Conservation (phyloP, 1,284 basidiomycete species). For the Cerioporus squamosus region DNA sequence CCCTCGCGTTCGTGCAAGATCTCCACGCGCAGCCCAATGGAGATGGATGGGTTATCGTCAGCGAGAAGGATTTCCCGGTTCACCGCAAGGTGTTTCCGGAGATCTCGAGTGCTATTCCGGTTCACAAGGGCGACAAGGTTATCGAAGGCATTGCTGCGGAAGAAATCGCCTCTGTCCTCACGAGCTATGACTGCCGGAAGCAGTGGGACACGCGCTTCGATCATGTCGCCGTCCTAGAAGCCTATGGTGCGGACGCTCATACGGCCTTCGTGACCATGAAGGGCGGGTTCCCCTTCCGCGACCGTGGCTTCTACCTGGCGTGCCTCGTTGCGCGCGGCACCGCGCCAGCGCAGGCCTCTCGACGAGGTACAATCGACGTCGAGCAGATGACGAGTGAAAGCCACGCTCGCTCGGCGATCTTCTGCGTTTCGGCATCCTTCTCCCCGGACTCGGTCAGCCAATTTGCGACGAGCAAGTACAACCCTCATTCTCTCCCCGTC, state of each 20-base stretch:
- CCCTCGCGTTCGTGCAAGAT: slow-evolving; percentile 79
- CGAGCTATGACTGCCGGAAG: slow-evolving; percentile 73
- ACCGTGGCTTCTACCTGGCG: slow-evolving; percentile 86
- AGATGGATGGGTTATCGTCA: slow-evolving; percentile 83
- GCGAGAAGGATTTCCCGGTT: slow-evolving; percentile 81
- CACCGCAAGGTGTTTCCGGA: slow-evolving; percentile 78
- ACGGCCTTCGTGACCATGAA: slow-evolving; percentile 75
- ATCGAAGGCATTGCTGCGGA: slow-evolving; percentile 95
- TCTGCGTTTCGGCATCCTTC: slow-evolving; percentile 80
- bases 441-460: slow-evolving; percentile 61
- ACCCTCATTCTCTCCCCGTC: slow-evolving; percentile 75
- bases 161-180: slow-evolving; percentile 79
- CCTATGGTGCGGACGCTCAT: slow-evolving; percentile 79
- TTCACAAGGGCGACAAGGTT: slow-evolving; percentile 91
- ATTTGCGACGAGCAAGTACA: slow-evolving; percentile 74
- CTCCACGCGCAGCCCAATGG: slow-evolving; percentile 66
- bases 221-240: slow-evolving; percentile 71
- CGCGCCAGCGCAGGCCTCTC: slow-evolving; percentile 37
- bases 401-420: slow-evolving; percentile 60
- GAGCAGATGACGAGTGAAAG: slow-evolving; percentile 30
- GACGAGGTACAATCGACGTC: slow-evolving; percentile 32
- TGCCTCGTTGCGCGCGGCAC: slow-evolving; percentile 72
- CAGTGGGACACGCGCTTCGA: slow-evolving; percentile 89
- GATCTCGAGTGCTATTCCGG: slow-evolving; percentile 82
- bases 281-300: slow-evolving; percentile 89